Percentiles rank a stretch among this genome's conserved stretches.
Conservation (phyloP, 2,329 filamentous ascomycete species). For the Phialemoniopsis sp. region DNA sequence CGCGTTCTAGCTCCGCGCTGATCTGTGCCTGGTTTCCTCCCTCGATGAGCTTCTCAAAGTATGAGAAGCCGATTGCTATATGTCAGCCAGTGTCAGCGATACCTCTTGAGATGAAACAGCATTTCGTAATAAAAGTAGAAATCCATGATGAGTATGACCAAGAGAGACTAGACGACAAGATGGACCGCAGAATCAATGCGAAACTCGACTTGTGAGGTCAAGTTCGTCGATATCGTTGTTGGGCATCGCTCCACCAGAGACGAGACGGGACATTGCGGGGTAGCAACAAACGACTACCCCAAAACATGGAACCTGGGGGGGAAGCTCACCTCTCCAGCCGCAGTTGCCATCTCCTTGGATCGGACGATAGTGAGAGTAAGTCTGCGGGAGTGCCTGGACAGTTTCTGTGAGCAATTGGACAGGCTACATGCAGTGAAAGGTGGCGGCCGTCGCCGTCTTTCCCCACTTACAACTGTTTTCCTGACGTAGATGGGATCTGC, state of each 20-base stretch:
- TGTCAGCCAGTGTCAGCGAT: background rate
- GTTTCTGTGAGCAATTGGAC: constrained; percentile 9
- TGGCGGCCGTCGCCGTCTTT: background rate
- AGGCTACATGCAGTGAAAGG: constrained; percentile 3
- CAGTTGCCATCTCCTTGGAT: constrained; percentile 93
- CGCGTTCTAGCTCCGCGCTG: constrained; percentile 65
- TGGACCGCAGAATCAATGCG: too few relatives aligned
- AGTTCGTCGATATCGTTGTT: background rate
- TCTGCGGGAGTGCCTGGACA: constrained; percentile 68
- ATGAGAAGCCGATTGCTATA: constrained; percentile 84
- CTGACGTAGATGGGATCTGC: constrained; percentile 80
- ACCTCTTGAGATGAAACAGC: constrained; percentile 1
- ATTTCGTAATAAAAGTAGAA: background rate
- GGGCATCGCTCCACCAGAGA: too few relatives aligned
- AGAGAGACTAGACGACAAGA: too few relatives aligned
- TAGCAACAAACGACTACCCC: too few relatives aligned
- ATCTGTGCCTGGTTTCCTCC: constrained; percentile 61
- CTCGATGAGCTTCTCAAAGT: constrained; percentile 81
- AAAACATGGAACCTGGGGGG: too few relatives aligned
- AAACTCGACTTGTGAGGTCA: too few relatives aligned
- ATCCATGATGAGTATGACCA: too few relatives aligned
- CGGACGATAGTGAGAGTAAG: constrained; percentile 82
- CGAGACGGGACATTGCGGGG: background rate
- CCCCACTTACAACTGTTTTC: constrained; percentile 73
- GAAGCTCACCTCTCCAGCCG: constrained; percentile 85